Evolutionary conservation across 1,284 basidiomycete species (phyloP).

Genomic region (Melampsora americana): DNA sequence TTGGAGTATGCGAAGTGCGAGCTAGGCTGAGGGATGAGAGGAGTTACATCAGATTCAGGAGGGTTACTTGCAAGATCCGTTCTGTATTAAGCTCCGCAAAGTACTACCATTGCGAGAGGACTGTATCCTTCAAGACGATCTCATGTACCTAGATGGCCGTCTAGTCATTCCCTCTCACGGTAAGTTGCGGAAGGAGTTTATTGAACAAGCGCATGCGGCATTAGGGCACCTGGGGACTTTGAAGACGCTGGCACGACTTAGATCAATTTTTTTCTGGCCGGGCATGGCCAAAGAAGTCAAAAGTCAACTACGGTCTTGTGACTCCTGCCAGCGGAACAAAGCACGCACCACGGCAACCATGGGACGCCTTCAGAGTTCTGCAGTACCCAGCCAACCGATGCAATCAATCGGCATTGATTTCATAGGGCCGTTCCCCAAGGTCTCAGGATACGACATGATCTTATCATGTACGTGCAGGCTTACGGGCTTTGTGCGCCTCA

Average conservation of each 20-base stretch:
- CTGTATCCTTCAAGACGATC: not conserved
- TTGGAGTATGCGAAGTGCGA: too few species aligned
- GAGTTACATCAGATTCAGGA: not conserved
- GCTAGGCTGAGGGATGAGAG: not conserved
- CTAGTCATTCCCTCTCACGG: slow-evolving; percentile 2
- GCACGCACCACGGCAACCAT: not conserved
- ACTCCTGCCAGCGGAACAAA: slow-evolving; percentile 9
- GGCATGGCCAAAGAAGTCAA: too few species aligned
- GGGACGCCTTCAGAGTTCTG: not conserved
- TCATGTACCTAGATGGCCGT: not conserved
- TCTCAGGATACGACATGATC: slow-evolving; percentile 5
- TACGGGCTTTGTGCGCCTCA: too few species aligned
- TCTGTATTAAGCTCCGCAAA: not conserved
- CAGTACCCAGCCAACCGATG: not conserved
- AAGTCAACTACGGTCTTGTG: too few species aligned
- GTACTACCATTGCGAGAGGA: slow-evolving; percentile 1
- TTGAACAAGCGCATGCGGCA: not conserved
- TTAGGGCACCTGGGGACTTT: slow-evolving; percentile 7
- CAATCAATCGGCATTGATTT: not conserved
- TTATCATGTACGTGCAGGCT: too few species aligned
- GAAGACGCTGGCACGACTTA: not conserved
- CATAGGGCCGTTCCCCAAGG: not conserved
- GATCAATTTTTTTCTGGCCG: slow-evolving; percentile 9
- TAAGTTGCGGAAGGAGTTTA: too few species aligned
- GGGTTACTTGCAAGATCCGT: not conserved